Base-by-base conservation (phyloP, 2,329 filamentous ascomycete species). In the Venturia nashicola region DNA sequence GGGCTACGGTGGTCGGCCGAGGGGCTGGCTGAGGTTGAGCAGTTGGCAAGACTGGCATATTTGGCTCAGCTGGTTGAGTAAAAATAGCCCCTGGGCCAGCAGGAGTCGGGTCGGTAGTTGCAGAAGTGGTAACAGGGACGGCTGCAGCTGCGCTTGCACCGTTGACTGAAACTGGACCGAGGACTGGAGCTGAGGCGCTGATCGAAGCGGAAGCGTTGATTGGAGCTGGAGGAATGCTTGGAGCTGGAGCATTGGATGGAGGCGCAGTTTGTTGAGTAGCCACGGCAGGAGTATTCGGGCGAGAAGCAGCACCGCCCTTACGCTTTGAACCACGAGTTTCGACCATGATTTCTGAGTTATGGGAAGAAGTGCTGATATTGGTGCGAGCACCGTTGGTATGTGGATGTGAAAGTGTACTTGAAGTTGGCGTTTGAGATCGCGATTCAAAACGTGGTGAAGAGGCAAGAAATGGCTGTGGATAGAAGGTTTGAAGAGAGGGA, bases 251-350 rank as follows among this genome's bases (percentile, higher is more conserved):
- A 46, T 46, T 46, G n/a, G 32, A 6, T 46, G 51, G 32, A 27
- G 32, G n/a, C 27, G 44, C 23, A 62, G 18, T 42, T 14, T 14
- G 36, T 16, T 40, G 61, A 54, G 61, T 20, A 60, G 59, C n/a
- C 18, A 39, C 39, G 42, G 59, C 59, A 42, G 42, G 20, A 42
- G 39, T 39, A 34, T 42, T 27, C 14, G 42, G 59, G 59, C 27
- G 27, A 44, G 36, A 18, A 32, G 14, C 59, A 40, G 59, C 59
- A 8, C 36, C 59, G 59, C 32, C 27, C n/a, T 60, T 44, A 42
- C 39, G 36, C 59, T 60, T 60, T 60, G 43, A 39, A 60, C 59
- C 27, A 18, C 59, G 34, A 60, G 59, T 60, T 44, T 60, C 42
- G n/a, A 60, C 59, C 36, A 44, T 44, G 39, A 60, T 60, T n/a